A percentile compares a stretch with the other conserved stretches of the same genome.
These are phyloP conservation scores for Boletus coccyginus DNA, from an alignment of 768 basidiomycete species.

Conservation along the genomic window DNA sequence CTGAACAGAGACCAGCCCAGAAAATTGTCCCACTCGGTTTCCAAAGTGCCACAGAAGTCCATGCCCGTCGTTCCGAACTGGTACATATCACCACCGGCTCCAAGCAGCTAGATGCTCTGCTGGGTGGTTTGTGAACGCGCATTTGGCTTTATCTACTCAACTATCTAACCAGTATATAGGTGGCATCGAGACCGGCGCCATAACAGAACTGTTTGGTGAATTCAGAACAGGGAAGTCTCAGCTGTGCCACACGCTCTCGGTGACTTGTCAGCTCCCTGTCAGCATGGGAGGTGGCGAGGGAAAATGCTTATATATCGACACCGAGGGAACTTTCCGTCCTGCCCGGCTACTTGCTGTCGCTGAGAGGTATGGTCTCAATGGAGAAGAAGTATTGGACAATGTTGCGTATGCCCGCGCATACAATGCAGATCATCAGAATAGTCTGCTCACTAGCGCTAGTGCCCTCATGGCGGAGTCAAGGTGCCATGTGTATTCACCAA, in stretches of 20 bases:
- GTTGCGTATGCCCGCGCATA: conserved; percentile 98
- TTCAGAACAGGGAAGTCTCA: conserved; percentile 99
- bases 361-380: conserved; percentile 93
- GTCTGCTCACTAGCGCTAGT: conserved; percentile 85
- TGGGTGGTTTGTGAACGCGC: conserved; percentile 64
- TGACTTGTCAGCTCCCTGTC: conserved; percentile 95
- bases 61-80: conserved; percentile 90
- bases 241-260: conserved; percentile 95
- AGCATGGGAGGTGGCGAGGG: conserved; percentile 99
- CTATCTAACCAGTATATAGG: conserved; percentile 42
- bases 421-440: conserved; percentile 96
- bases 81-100: conserved; percentile 97
- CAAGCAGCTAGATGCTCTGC: conserved; percentile 90
- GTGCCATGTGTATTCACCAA: conserved; percentile 42
- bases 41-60: conserved; percentile 96
- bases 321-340: conserved; percentile 98
- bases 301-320: conserved; percentile 98
- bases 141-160: background rate
- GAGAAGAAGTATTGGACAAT: conserved; percentile 97
- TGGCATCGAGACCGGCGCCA: conserved; percentile 97
- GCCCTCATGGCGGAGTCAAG: conserved; percentile 99
- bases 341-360: conserved; percentile 92
- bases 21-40: conserved; percentile 98
- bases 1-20: conserved; percentile 53
- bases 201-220: conserved; percentile 98